Evolutionary conservation across 2,329 filamentous ascomycete genomes (phyloP).

Genomic region (Claviceps monticola): DNA sequence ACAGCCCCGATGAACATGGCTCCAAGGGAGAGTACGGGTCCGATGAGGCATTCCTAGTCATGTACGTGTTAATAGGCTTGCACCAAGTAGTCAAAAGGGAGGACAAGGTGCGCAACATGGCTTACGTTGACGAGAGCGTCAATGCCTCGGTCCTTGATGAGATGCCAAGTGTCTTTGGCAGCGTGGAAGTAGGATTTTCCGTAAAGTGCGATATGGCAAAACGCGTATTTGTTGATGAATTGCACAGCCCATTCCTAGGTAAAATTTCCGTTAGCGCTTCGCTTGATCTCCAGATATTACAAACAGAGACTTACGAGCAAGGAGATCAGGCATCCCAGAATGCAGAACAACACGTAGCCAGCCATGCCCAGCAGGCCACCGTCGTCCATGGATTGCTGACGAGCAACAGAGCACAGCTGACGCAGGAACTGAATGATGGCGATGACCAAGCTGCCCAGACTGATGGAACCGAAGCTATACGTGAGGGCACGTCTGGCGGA

Average conservation of each 20-base stretch:
- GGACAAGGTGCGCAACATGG: neutral
- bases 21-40: slow-evolving; percentile 61
- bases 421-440: slow-evolving; percentile 77
- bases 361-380: slow-evolving; percentile 62
- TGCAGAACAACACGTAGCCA: slow-evolving; percentile 52
- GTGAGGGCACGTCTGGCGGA: slow-evolving; percentile 71
- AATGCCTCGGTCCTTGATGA: slow-evolving; percentile 86
- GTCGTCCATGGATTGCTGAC: slow-evolving; percentile 45
- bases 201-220: slow-evolving; percentile 85
- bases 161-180: slow-evolving; percentile 78
- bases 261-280: neutral
- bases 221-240: slow-evolving; percentile 86
- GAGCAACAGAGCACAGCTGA: slow-evolving; percentile 69
- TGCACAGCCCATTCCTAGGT: slow-evolving; percentile 61
- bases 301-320: slow-evolving; percentile 32
- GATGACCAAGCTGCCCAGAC: slow-evolving; percentile 70
- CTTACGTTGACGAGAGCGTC: slow-evolving; percentile 68
- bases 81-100: neutral
- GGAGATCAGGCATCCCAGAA: slow-evolving; percentile 62
- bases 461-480: slow-evolving; percentile 86
- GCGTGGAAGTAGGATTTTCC: slow-evolving; percentile 77
- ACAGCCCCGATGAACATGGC: slow-evolving; percentile 73
- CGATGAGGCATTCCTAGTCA: slow-evolving; percentile 58
- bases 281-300: neutral
- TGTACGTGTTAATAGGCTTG: slow-evolving; percentile 6